Evolutionary conservation across 2,329 filamentous ascomycete species (phyloP).

Genomic region (Sarocladiaceae sp.): DNA sequence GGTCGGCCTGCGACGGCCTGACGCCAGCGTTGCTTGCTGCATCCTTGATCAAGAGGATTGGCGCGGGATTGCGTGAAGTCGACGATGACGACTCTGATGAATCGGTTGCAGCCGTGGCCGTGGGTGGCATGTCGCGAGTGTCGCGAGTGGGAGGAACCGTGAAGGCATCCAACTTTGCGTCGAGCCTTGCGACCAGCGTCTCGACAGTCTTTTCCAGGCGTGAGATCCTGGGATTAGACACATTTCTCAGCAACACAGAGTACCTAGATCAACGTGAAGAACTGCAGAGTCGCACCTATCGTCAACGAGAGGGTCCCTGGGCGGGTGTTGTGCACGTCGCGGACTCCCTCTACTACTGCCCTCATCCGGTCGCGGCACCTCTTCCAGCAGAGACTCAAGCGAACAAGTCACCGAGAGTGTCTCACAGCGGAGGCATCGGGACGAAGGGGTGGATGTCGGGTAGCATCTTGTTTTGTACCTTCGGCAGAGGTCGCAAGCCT

Average conservation of each 20-base stretch:
- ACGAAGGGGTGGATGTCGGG: constrained; percentile 7
- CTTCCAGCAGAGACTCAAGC: constrained; percentile 8
- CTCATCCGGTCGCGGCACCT: too few species aligned
- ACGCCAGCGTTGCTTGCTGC: constrained; percentile 20
- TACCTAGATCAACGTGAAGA: too few species aligned
- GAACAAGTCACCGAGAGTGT: constrained; percentile 19
- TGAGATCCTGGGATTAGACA: too few species aligned
- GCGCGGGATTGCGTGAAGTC: constrained; percentile 4
- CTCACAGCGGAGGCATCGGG: constrained; percentile 18
- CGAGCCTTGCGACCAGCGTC: constrained; percentile 4
- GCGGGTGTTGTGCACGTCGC: too few species aligned
- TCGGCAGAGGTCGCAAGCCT: constrained; percentile 20
- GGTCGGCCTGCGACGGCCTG: constrained; percentile 11
- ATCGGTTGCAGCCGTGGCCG: background rate
- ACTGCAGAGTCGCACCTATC: too few species aligned
- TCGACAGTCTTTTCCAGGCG: constrained; percentile 3
- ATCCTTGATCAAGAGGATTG: constrained; percentile 21
- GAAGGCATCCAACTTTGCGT: constrained; percentile 6
- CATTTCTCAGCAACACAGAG: too few species aligned
- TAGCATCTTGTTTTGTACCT: constrained; percentile 22
- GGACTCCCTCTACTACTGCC: too few species aligned
- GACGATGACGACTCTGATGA: background rate
- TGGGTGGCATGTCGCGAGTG: background rate
- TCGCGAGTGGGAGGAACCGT: background rate
- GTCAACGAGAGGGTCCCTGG: background rate